Evolutionary conservation across 306 rosid genomes (phyloP), one percentile per base, ranked within the genome.

Genomic region (Gynostemma pentaphyllum): DNA sequence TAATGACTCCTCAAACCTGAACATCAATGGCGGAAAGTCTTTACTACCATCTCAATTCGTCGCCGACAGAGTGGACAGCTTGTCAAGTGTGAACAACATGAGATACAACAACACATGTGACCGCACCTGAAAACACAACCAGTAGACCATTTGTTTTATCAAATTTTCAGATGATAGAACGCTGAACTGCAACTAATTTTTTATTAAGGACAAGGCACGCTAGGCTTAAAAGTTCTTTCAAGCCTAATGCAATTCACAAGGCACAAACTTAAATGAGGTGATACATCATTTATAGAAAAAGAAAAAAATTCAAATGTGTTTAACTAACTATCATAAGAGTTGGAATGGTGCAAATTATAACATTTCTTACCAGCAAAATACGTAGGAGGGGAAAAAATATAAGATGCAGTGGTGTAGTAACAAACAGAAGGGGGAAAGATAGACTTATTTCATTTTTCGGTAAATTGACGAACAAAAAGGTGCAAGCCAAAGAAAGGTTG

Each of bases 61-160:
- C 83, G 79, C 74, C 97, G 95, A 78, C 99, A 92, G 55, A 92
- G 95, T 62, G 99, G 99, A 54, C 99, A 92, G 65, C 9, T 86
- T 74, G 88, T 84, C 77, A 92, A 75, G 71, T 88, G 97, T 8
- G 85, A 86, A 70, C 85, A 92, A 76, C 99, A 92, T 36, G 80
- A 54, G 56, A 76, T 83, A 60, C 99, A 92, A 78, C 96, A 92
- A 77, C 99, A 92, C 97, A 92, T 92, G 77, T 92, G 99, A 62
- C 99, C 99, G 55, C 99, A 92, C 83, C 99, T 92, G 81, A 69
- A 19, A 59, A 36, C 65, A 59, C 26, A 81, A 70, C 49, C 51
- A 63, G 66, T 63, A 68, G 45, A 51, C 64, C 64, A 34, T 15
- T 11, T 56, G 10, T 29, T 36, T 12, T 32, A 55, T 18, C 34